Conservation (phyloP, 2,329 filamentous ascomycete genomes). For the Aspergillus pseudonomiae region DNA sequence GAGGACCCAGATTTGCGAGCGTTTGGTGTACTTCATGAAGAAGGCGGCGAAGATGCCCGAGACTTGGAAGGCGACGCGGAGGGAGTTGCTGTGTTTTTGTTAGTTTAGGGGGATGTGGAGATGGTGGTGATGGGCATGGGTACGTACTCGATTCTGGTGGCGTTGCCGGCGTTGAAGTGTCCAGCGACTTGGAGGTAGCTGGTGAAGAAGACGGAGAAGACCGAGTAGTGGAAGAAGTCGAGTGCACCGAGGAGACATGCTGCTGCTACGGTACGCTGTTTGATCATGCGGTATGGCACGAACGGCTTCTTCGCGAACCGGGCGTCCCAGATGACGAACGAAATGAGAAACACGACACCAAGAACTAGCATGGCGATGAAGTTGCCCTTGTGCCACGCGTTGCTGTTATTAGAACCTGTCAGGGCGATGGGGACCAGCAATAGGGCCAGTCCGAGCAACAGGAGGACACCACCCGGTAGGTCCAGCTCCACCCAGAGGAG, state of each 20-base stretch:
- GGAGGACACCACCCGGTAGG: constrained; percentile 36
- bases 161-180: constrained; percentile 38
- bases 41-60: constrained; percentile 38
- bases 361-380: constrained; percentile 44
- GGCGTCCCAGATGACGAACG: constrained; percentile 42
- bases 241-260: constrained; percentile 42
- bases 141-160: constrained; percentile 31
- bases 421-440: constrained; percentile 42
- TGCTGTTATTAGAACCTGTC: constrained; percentile 38
- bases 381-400: constrained; percentile 28
- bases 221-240: constrained; percentile 40
- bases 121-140: background rate
- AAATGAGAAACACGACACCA: constrained; percentile 27
- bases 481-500: constrained; percentile 35
- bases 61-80: constrained; percentile 42
- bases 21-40: constrained; percentile 42
- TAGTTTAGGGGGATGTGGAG: background rate
- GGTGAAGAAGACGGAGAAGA: constrained; percentile 46
- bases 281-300: constrained; percentile 43
- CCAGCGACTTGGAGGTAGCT: constrained; percentile 47
- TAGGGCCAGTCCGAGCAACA: constrained; percentile 38
- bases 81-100: constrained; percentile 30
- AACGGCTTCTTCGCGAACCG: constrained; percentile 43
- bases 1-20: constrained; percentile 37
- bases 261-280: constrained; percentile 42